phyloP scores from a whole-genome alignment of 1,284 basidiomycete genomes.

The Takashimella tepidaria region DNA sequence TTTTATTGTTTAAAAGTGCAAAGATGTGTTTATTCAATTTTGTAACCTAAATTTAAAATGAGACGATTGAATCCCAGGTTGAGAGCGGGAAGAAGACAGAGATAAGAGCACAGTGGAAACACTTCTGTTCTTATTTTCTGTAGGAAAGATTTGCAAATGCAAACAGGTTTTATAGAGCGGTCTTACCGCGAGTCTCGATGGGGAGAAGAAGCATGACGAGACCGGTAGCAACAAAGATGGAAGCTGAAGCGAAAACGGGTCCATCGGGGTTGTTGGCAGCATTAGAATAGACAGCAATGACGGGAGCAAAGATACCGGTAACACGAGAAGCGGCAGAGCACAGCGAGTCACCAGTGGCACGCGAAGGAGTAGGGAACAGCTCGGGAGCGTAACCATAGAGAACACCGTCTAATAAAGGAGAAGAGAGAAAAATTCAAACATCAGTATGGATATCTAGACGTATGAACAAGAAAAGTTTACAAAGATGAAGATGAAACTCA shows the following conservation, averaged over 20 bases:
- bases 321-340: slow-evolving; percentile 56
- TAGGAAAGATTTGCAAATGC: too few relatives aligned
- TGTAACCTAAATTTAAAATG: too few relatives aligned
- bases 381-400: slow-evolving; percentile 61
- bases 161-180: slow-evolving; percentile 17
- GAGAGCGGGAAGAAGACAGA: too few relatives aligned
- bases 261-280: slow-evolving; percentile 41
- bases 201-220: slow-evolving; percentile 55
- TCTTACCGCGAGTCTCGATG: slow-evolving; percentile 54
- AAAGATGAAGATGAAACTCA: slow-evolving; percentile 13
- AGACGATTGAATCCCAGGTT: not conserved
- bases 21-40: too few relatives aligned
- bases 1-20: too few relatives aligned
- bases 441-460: too few relatives aligned
- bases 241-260: slow-evolving; percentile 58
- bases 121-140: too few relatives aligned
- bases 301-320: slow-evolving; percentile 50
- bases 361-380: slow-evolving; percentile 60
- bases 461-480: too few relatives aligned
- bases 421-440: too few relatives aligned
- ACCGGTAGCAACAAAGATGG: slow-evolving; percentile 52
- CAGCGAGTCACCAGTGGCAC: slow-evolving; percentile 62
- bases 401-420: slow-evolving; percentile 53
- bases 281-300: slow-evolving; percentile 28
- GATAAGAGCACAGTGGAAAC: not conserved